Base-by-base conservation (phyloP, 768 basidiomycete genomes). In the Cyclocybe cylindracea region DNA sequence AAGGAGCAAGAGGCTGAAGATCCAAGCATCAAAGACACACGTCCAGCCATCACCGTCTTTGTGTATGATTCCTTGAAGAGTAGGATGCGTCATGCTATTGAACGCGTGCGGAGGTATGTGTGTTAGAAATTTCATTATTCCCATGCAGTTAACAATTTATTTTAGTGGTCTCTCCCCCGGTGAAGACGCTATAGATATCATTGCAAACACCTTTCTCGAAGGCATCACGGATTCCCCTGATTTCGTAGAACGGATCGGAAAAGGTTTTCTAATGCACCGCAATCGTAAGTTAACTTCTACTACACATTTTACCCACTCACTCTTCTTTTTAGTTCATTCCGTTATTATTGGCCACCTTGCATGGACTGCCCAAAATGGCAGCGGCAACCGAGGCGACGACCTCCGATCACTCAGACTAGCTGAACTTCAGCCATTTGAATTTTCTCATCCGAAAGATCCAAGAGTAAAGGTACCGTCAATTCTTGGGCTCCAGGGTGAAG, bases 311-410 rank as follows among this genome's bases (percentile, higher is more conserved):
- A 14, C 19, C 10, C 3, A 18, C 10, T 41, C 14, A 3, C 37
- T 33, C 18, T 40, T 31, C 14, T 48, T 34, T 35, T 1, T 42
- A 34, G 48, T 51, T 16, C 5, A 34, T 6, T 50, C 40, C 37
- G 32, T 48, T 3, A 49, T 70, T 16, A 61, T 61, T 39, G 65
- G 67, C 0, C 66, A 69, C 45, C 62, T 69, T 5, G 53, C 61
- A 7, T 70, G 67, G 65, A 62, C 59, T 2, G 46, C 51, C 2
- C 65, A 66, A 46, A 53, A 67, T 55, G 65, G 66, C 9, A 55
- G 54, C 10, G 68, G 69, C 2, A 70, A 69, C 44, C 63, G 65
- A 7, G 67, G 69, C 11, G 66, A 70, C 39, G 68, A 68, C 42
- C 54, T 70, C 24, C 57, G 61, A 5, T 57, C 61, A 1, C 55